Base-by-base conservation (phyloP, 2,329 filamentous ascomycete genomes). In the Ceratocystis diversiconidia region DNA sequence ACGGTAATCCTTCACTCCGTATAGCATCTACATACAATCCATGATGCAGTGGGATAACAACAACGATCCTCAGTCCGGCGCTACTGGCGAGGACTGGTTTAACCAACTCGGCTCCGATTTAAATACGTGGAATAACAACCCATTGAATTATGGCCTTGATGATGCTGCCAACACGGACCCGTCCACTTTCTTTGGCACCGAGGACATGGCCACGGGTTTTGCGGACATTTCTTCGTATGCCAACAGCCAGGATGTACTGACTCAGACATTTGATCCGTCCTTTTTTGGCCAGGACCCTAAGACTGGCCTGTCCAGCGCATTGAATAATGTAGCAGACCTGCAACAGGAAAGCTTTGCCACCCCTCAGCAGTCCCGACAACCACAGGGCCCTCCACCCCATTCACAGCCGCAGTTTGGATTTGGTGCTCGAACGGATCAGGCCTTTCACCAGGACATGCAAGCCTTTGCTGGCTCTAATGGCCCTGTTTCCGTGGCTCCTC, bases 221-320 rank as follows among this genome's bases (percentile, higher is more conserved):
- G 36, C 41, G 15, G 32, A 64, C 36, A 19, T 64, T n/a, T 36
- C 28, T 12, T 22, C 48, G 15, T 63, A 25, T 19, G 17, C 46
- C 30, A n/a, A n/a, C 4, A 50, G n/a, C n/a, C 46, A 22, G 7
- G 52, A 44, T 28, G 48, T 59, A n/a, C 32, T 64, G 15, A 43
- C 10, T 52, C 19, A 19, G n/a, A 50, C 50, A 12, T 67, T 64
- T 52, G 65, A 67, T 32, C 46, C 65, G 19, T 28, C 44, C 5
- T 61, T 64, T 19, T 61, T 62, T 55, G 62, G 61, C 30, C 62
- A 67, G 30, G 62, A 67, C 55, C 36, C 17, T 62, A 64, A 64
- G 19, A 61, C 48, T 19, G 62, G 36, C 30, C 46, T 67, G 44
- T 30, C 62, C 25, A 36, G 19, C 4, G 65, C 62, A 12, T 22